These are phyloP conservation scores for Sequoia sempervirens DNA, from an alignment of 75 land plant genomes.

Conservation along the genomic window DNA sequence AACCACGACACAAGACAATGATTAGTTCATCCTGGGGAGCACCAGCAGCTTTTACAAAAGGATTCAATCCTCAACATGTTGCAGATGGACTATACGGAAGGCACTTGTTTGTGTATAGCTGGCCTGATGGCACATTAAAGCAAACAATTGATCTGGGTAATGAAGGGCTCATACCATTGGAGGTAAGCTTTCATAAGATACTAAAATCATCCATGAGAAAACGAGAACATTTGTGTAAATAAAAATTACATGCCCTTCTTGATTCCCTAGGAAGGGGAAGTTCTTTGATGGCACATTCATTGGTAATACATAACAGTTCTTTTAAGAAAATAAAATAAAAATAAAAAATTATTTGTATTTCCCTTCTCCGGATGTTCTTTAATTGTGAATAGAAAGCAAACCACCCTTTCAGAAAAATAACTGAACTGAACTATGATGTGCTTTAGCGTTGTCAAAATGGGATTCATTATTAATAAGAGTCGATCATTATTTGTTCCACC, in stretches of 20 bases:
- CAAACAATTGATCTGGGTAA: constrained; percentile 90
- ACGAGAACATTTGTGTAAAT: not conserved
- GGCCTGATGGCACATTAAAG: constrained; percentile 89
- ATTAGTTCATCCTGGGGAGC: constrained; percentile 99
- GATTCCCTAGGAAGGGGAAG: not conserved
- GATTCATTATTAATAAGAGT: not conserved
- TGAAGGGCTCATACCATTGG: constrained; percentile 85
- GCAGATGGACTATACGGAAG: constrained; percentile 88
- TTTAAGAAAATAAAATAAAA: not conserved
- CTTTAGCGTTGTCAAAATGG: not conserved
- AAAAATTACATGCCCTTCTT: not conserved
- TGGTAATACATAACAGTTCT: not conserved
- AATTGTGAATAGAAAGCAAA: not conserved
- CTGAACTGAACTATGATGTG: not conserved
- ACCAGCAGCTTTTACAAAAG: constrained; percentile 86
- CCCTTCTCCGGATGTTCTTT: not conserved
- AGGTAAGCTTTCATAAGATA: constrained; percentile 38
- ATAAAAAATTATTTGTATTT: not conserved
- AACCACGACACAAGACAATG: constrained; percentile 96
- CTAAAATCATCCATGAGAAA: not conserved
- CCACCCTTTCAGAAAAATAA: not conserved
- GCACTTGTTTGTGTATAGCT: constrained; percentile 83
- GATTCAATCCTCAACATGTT: constrained; percentile 84
- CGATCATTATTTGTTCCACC: not conserved
- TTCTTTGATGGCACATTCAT: not conserved